Conservation (phyloP, 768 basidiomycete genomes). For the Mycena maculata region DNA sequence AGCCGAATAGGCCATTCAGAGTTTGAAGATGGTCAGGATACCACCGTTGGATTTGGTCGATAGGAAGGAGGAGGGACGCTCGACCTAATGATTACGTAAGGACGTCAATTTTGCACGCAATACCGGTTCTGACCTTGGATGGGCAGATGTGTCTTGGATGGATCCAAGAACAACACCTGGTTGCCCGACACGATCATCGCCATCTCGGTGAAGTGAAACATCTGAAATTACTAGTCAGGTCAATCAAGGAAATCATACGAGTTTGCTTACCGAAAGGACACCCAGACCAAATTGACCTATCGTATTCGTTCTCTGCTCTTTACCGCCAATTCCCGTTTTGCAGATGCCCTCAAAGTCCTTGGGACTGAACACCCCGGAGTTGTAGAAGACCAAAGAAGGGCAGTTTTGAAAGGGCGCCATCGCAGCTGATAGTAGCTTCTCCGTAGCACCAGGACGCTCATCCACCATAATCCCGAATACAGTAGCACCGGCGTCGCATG, state of each 20-base stretch:
- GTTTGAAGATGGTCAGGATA: slow-evolving; percentile 56
- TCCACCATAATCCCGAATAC: slow-evolving; percentile 57
- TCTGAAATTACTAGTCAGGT: background rate
- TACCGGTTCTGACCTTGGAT: slow-evolving; percentile 24
- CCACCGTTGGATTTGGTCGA: slow-evolving; percentile 51
- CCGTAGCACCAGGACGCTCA: slow-evolving; percentile 27
- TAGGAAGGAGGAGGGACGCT: slow-evolving; percentile 45
- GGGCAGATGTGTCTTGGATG: slow-evolving; percentile 56
- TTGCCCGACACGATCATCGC: slow-evolving; percentile 47
- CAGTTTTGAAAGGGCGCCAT: slow-evolving; percentile 50
- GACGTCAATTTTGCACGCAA: background rate
- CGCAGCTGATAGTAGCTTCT: slow-evolving; percentile 45
- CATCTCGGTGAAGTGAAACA: slow-evolving; percentile 37
- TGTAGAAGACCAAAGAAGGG: slow-evolving; percentile 58
- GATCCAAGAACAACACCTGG: slow-evolving; percentile 56
- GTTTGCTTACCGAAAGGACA: slow-evolving; percentile 52
- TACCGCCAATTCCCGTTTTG: slow-evolving; percentile 58
- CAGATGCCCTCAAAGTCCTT: slow-evolving; percentile 61
- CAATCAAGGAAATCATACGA: background rate
- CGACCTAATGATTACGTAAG: slow-evolving; percentile 28
- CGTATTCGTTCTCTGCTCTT: slow-evolving; percentile 47
- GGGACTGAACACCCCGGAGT: slow-evolving; percentile 45
- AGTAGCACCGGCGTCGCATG: slow-evolving; percentile 60
- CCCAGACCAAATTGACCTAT: slow-evolving; percentile 67
- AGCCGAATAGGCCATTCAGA: slow-evolving; percentile 55